Base-by-base conservation (phyloP, 371 early-diverging fungal species). In the Amoeboaphelidium protococcarum region DNA sequence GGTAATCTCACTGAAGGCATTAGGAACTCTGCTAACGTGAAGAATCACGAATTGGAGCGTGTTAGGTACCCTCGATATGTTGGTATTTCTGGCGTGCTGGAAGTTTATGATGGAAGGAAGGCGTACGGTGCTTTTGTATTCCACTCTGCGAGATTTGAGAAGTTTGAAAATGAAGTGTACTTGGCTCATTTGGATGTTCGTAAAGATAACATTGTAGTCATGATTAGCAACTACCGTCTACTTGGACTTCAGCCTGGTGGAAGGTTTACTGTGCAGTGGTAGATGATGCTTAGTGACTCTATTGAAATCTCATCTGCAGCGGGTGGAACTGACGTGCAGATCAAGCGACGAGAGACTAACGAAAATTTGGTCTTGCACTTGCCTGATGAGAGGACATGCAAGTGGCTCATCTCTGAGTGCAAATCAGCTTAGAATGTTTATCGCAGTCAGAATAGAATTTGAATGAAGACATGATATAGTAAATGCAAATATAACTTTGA, bases 1-100 rank as follows among this genome's bases (percentile, higher is more conserved):
- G 80, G 78, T 16, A 82, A 81, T 58, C 81, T 94, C 1, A 73
- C 85, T 13, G 86, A 85, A 61, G 91, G 95, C 40, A 91, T 96
- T 54, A 77, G 81, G 13, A 90, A 92, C 62, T 90, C 92, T 6
- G 88, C 97, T 0, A 85, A 82, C 0, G 82, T 85, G 19, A 85
- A 88, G 63, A 86, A 85, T 50, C 69, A 67, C 46, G 63, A 65
- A 21, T 83, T 80, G 42, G 55, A 76, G 22, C 74, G 71, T 40
- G 76, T 79, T 47, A 71, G 97, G 19, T 59, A 83, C 43, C 94
- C 97, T 1, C 77, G 97, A 4, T 74, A 69, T 52, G 74, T 90
- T 22, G 80, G 76, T 27, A 71, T 72, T 49, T 86, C 89, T 54
- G 73, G 73, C 1, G 85, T 91, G 21, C 68, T 80, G 6, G 58